phyloP scores from a whole-genome alignment of 2,329 filamentous ascomycete genomes.

The Laburnicola sp. region DNA sequence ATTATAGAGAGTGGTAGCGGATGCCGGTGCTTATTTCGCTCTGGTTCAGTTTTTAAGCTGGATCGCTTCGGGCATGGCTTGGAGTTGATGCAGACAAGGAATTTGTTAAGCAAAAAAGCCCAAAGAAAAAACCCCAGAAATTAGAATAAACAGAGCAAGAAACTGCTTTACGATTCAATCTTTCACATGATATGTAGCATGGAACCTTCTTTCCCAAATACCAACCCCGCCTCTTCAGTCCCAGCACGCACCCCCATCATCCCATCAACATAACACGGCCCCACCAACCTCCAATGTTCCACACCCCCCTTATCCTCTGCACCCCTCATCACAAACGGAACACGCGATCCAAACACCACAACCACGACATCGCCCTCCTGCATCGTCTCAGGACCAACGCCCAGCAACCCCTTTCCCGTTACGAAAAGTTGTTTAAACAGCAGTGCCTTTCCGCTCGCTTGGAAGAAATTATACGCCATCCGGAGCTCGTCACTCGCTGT shows the following conservation, averaged over 20 bases:
- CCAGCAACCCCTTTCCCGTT: neutral
- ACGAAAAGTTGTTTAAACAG: neutral
- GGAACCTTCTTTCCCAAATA: too few relatives aligned
- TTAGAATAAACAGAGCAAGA: neutral
- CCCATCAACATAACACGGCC: slow-evolving; percentile 2
- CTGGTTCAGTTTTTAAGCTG: slow-evolving; percentile 14
- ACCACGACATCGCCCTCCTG: neutral
- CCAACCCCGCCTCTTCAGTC: neutral
- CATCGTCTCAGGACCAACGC: neutral
- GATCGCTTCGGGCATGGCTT: slow-evolving; percentile 10
- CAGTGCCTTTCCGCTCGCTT: neutral
- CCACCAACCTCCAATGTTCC: slow-evolving; percentile 2
- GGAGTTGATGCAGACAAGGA: neutral
- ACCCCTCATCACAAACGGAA: neutral
- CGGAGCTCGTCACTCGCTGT: neutral
- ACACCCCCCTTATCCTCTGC: neutral
- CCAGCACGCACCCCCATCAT: neutral
- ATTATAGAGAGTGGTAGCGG: slow-evolving; percentile 7
- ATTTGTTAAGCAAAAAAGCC: neutral
- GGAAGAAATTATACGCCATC: neutral
- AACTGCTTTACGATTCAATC: neutral
- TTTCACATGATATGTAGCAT: neutral
- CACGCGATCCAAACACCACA: neutral
- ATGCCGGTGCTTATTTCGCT: slow-evolving; percentile 15
- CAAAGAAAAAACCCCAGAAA: too few relatives aligned